Conservation (phyloP, 2,329 filamentous ascomycete species). For the Aspergillus sp. region DNA sequence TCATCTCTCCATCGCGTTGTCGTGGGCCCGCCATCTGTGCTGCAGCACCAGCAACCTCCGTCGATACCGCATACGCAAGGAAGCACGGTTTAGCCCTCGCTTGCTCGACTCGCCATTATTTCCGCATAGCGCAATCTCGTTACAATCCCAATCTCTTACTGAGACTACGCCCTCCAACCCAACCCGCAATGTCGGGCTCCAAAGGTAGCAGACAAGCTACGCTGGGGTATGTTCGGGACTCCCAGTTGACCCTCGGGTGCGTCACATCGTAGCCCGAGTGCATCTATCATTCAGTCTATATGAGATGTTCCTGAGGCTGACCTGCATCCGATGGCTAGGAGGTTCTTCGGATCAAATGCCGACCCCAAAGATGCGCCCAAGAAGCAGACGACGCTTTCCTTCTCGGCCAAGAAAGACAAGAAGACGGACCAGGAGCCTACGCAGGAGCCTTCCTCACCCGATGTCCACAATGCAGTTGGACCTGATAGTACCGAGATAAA, state of each 20-base stretch:
- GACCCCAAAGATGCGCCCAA: slow-evolving; percentile 56
- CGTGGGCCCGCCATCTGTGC: slow-evolving; percentile 9
- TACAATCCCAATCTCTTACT: neutral
- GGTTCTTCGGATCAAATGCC: slow-evolving; percentile 74
- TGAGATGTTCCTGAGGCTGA: neutral
- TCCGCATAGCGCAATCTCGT: neutral
- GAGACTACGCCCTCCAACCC: neutral
- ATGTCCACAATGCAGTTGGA: slow-evolving; percentile 15
- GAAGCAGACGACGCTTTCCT: slow-evolving; percentile 77
- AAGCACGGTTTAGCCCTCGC: neutral
- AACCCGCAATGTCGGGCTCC: slow-evolving; percentile 15
- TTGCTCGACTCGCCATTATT: neutral
- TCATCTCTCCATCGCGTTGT: slow-evolving; percentile 11
- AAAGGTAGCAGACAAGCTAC: slow-evolving; percentile 68
- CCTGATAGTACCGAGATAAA: slow-evolving; percentile 14
- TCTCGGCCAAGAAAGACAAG: slow-evolving; percentile 58
- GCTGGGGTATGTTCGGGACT: slow-evolving; percentile 78
- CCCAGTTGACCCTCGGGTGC: slow-evolving; percentile 74
- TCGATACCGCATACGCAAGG: too few relatives aligned
- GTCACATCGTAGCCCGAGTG: slow-evolving; percentile 20
- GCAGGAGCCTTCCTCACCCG: slow-evolving; percentile 17
- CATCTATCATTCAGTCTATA: neutral
- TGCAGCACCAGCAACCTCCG: slow-evolving; percentile 3
- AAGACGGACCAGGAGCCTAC: slow-evolving; percentile 26
- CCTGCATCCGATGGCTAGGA: slow-evolving; percentile 52